phyloP scores from a whole-genome alignment of 345 rosid species.

The rapeseed (Brassica napus) region Da-Ae NC_063451.1:22462501-22463000 shows the following conservation, averaged over 20 bases:
- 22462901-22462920: neutral
- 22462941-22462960: conserved; percentile 1
- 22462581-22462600: conserved; percentile 17
- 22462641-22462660: conserved; percentile 34
- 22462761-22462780: conserved; percentile 29
- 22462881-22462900: neutral
- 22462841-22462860: neutral
- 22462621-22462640: conserved; percentile 27
- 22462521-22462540: neutral
- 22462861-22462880: neutral
- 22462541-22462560: conserved; percentile 30
- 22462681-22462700: conserved; percentile 35
- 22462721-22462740: conserved; percentile 38
- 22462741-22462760: conserved; percentile 25
- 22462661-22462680: conserved; percentile 25
- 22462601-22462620: conserved; percentile 27
- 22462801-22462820: neutral
- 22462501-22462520: neutral
- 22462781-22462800: conserved; percentile 29
- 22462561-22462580: conserved; percentile 2
- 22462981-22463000: neutral
- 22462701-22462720: conserved; percentile 34
- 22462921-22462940: neutral
- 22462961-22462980: neutral
- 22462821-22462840: neutral